Evolutionary conservation across 2,329 filamentous ascomycete species (phyloP), one percentile per base, ranked within the genome.

Genomic region (Camptophora hylomeconis): DNA sequence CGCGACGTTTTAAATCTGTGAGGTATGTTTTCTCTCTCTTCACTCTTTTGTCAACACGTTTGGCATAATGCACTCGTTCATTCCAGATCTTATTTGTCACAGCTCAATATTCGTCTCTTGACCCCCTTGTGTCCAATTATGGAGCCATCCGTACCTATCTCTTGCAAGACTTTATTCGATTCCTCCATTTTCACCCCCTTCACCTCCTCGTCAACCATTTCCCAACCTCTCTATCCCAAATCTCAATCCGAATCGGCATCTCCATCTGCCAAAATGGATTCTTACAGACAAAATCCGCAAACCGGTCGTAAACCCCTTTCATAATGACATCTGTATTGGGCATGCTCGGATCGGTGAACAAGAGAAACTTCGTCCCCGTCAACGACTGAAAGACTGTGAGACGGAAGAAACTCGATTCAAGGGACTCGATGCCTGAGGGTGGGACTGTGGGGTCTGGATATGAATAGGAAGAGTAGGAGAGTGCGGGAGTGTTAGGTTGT

Each of bases 231-330:
- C 86, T 68, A 54, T 98, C 89, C 60, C 94, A 98, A 45, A 83
- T 80, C 50, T 95, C 89, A 57, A 89, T 93, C 37, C 89, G 69
- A 30, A 98, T 74, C 5, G 89, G 89, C 86, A 95, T 98, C 61
- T 98, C 89, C 33, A 93, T 66, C 49, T 89, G 86, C 59, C 95
- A 95, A 51, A 98, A 98, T 1, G 89, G 89, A 54, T 98, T 98
- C 67, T 95, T 98, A 83, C 94, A 95, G 44, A 98, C 89, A 53
- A 82, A 95, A 56, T 98, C 89, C 28, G 82, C 72, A 60, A 95
- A 98, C 29, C 95, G 60, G 53, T 95, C 89, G 54, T 98, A 95
- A 46, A 94, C 77, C 53, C 74, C 79, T 50, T 74, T 69, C 44
- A 93, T 75, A 24, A 87, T 78, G 8, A 72, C 67, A 46, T 95